Percentiles rank a stretch among this genome's conserved stretches.
phyloP scores from a whole-genome alignment of 2,329 filamentous ascomycete genomes.

The Chaetoscypha palmicola region DNA sequence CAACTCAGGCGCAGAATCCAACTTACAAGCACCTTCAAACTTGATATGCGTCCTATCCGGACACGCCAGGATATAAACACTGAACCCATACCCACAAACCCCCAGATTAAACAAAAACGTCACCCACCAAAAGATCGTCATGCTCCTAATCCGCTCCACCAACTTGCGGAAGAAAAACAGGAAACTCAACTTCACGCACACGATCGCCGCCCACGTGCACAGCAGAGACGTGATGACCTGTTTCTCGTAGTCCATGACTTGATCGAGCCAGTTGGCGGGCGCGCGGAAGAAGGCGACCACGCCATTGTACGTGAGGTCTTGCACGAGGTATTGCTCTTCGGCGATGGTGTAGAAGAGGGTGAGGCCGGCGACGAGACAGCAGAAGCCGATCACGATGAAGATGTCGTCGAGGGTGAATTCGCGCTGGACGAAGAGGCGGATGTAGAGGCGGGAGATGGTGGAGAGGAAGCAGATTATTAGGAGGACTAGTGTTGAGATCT shows the following conservation, averaged over 20 bases:
- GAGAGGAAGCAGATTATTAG: not conserved
- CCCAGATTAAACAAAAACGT: not conserved
- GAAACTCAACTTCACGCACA: constrained; percentile 7
- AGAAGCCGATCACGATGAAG: not conserved
- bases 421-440: constrained; percentile 9
- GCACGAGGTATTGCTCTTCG: not conserved
- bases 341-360: not conserved
- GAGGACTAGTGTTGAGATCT: not conserved
- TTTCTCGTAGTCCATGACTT: not conserved
- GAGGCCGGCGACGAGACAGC: not conserved
- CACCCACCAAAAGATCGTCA: constrained; percentile 1
- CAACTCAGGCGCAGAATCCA: not conserved
- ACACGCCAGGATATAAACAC: not conserved
- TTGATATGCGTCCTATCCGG: not conserved
- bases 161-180: constrained; percentile 7
- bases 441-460: not conserved
- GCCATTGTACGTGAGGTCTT: not conserved
- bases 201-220: constrained; percentile 1
- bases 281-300: not conserved
- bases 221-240: not conserved
- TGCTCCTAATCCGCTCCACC: not conserved
- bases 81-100: not conserved
- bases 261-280: not conserved
- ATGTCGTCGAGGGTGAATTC: not conserved
- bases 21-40: not conserved